phyloP scores from a whole-genome alignment of 805 yeast species.

The Yamadazyma kitorensis region DNA sequence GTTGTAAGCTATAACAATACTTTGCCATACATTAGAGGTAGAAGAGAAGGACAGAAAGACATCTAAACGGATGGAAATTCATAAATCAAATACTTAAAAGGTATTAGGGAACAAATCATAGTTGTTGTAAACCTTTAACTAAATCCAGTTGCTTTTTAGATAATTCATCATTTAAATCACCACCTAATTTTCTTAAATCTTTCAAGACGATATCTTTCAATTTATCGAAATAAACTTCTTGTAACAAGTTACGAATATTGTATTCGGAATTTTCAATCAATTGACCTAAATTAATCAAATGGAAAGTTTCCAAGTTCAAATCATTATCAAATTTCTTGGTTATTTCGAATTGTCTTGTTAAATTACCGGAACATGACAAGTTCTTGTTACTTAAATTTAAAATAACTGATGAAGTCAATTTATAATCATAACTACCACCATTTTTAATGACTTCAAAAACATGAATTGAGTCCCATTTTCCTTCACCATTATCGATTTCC shows the following conservation, averaged over 20 bases:
- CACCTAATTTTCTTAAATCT: slow-evolving; percentile 39
- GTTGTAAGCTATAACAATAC: too few relatives aligned
- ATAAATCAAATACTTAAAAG: too few relatives aligned
- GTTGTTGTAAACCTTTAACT: slow-evolving; percentile 36
- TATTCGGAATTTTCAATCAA: slow-evolving; percentile 86
- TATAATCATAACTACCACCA: slow-evolving; percentile 48
- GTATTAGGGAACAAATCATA: too few relatives aligned
- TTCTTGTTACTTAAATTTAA: slow-evolving; percentile 51
- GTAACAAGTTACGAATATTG: slow-evolving; percentile 79
- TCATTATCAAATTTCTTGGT: slow-evolving; percentile 31
- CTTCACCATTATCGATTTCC: slow-evolving; percentile 45
- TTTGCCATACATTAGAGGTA: too few relatives aligned
- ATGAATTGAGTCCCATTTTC: slow-evolving; percentile 91
- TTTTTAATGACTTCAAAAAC: slow-evolving; percentile 71
- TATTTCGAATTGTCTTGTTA: slow-evolving; percentile 79
- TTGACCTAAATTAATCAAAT: slow-evolving; percentile 81
- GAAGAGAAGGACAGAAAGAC: too few relatives aligned
- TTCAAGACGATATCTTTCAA: slow-evolving; percentile 75
- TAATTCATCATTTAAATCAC: slow-evolving; percentile 27
- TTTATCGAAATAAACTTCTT: slow-evolving; percentile 94
- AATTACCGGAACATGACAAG: slow-evolving; percentile 67
- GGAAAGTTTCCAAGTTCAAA: slow-evolving; percentile 53
- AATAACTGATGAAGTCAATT: slow-evolving; percentile 84
- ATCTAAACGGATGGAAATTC: background rate
- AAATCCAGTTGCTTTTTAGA: slow-evolving; percentile 36